Percentiles rank a stretch among this genome's conserved stretches.
These are phyloP conservation scores for Fusarium robinianum DNA, from an alignment of 2,329 filamentous ascomycete genomes.

Conservation along the genomic window DNA sequence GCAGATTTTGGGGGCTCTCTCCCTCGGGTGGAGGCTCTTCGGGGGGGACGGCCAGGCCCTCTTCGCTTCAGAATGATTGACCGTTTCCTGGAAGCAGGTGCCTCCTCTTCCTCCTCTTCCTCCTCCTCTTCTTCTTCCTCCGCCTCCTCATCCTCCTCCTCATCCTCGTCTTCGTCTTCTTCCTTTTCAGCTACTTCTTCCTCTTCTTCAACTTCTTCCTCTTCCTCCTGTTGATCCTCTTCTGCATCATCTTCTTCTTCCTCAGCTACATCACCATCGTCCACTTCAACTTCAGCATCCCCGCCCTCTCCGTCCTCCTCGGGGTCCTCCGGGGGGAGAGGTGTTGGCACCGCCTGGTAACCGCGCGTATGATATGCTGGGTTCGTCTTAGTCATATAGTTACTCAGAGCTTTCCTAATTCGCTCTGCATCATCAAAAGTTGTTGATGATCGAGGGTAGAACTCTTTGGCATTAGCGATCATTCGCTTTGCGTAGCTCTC, in stretches of 20 bases:
- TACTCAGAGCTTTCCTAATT: conserved; percentile 82
- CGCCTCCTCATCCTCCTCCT: conserved; percentile 37
- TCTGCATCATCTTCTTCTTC: conserved; percentile 40
- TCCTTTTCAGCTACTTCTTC: conserved; percentile 37
- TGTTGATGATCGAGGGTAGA: conserved; percentile 72
- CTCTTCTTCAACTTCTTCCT: conserved; percentile 33
- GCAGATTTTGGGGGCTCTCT: conserved; percentile 44
- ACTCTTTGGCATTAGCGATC: conserved; percentile 85
- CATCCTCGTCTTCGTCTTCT: conserved; percentile 39
- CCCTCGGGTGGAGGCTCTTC: conserved; percentile 39
- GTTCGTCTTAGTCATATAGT: conserved; percentile 85
- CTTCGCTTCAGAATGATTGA: conserved; percentile 48
- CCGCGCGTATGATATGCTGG: conserved; percentile 73
- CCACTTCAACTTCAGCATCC: conserved; percentile 37
- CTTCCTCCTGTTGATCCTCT: conserved; percentile 39
- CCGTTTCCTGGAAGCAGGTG: conserved; percentile 36
- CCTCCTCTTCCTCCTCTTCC: conserved; percentile 38
- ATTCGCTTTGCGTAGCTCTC: conserved; percentile 89
- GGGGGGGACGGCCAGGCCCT: conserved; percentile 43
- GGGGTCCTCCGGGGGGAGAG: conserved; percentile 57
- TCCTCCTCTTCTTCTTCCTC: conserved; percentile 37
- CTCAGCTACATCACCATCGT: conserved; percentile 41
- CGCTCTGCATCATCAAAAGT: conserved; percentile 85
- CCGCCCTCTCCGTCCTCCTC: conserved; percentile 39
- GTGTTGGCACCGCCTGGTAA: conserved; percentile 75